Evolutionary conservation across 495 filamentous ascomycete species (phyloP).

Genomic region (Penicillium argentinense): DNA sequence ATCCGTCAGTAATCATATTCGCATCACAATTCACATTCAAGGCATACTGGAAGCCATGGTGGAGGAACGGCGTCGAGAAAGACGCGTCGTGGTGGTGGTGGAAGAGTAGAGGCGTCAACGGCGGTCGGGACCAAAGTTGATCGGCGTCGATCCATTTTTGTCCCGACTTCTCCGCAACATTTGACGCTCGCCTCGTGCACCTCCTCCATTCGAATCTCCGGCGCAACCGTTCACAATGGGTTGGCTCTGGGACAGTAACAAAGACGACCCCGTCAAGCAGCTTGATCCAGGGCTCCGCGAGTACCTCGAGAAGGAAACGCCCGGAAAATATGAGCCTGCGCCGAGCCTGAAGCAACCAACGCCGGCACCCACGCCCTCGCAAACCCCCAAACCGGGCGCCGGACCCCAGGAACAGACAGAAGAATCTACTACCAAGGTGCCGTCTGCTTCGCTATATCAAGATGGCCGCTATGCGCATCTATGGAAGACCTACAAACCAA

Average conservation of each 20-base stretch:
- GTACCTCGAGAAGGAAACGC: slow-evolving; percentile 81
- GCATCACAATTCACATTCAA: not conserved
- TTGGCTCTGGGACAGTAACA: slow-evolving; percentile 65
- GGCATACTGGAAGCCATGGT: slow-evolving; percentile 46
- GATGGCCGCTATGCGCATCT: slow-evolving; percentile 94
- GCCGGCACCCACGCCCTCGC: slow-evolving; percentile 14
- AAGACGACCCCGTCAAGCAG: slow-evolving; percentile 70
- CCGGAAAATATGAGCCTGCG: slow-evolving; percentile 65
- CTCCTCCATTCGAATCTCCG: not conserved
- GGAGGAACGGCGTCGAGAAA: slow-evolving; percentile 35
- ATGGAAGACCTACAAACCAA: slow-evolving; percentile 83
- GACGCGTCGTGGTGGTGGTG: slow-evolving; percentile 35
- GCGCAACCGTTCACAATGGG: slow-evolving; percentile 42
- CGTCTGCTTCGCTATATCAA: slow-evolving; percentile 58
- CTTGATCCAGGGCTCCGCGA: slow-evolving; percentile 83
- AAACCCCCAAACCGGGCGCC: slow-evolving; percentile 15
- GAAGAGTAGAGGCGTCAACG: slow-evolving; percentile 17
- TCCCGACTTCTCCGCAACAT: slow-evolving; percentile 31
- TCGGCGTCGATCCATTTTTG: slow-evolving; percentile 31
- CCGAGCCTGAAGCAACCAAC: slow-evolving; percentile 25
- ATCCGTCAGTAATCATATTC: slow-evolving; percentile 19
- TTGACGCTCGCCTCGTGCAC: not conserved
- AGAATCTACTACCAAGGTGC: slow-evolving; percentile 47
- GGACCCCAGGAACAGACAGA: slow-evolving; percentile 14
- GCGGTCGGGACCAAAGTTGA: slow-evolving; percentile 24